A percentile compares a stretch with the other conserved stretches of the same genome.
These are phyloP conservation scores for Pterocarpus macrocarpus DNA, from an alignment of 306 rosid species.

Conservation along the genomic window DNA sequence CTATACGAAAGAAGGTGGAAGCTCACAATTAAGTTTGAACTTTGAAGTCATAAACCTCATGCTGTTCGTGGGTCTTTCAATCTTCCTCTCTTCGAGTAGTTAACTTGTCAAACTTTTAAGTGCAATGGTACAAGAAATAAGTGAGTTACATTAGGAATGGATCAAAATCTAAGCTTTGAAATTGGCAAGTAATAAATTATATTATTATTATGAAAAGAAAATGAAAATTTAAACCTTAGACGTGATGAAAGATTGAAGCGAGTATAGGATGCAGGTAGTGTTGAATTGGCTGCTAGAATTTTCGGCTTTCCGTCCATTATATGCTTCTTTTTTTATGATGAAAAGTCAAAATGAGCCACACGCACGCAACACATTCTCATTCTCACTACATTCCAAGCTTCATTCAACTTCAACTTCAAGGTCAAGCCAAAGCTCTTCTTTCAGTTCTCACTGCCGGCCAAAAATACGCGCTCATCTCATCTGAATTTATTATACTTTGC, in stretches of 20 bases:
- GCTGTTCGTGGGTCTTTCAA: background rate
- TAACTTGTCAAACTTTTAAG: slow-evolving; percentile 4
- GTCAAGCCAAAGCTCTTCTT: slow-evolving; percentile 2
- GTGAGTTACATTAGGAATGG: no score
- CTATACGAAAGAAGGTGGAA: background rate
- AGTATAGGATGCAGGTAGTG: background rate
- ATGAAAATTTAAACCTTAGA: no score
- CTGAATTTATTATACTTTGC: background rate
- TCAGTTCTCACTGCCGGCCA: slow-evolving; percentile 47
- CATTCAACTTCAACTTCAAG: slow-evolving; percentile 12
- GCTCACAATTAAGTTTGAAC: slow-evolving; percentile 17
- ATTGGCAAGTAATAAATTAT: background rate
- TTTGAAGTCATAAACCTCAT: background rate
- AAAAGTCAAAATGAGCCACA: slow-evolving; percentile 9
- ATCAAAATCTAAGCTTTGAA: background rate
- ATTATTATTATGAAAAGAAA: no score
- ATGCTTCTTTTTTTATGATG: background rate
- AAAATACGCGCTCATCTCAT: background rate
- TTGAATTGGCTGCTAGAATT: background rate
- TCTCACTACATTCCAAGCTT: background rate
- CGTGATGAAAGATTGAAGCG: background rate
- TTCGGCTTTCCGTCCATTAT: background rate
- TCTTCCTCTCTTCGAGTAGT: background rate
- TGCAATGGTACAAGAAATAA: background rate
- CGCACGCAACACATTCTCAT: background rate